Evolutionary conservation across 208 protist species (phyloP), one percentile per base, ranked within the genome.

Genomic region (Leishmania aethiopica): DNA sequence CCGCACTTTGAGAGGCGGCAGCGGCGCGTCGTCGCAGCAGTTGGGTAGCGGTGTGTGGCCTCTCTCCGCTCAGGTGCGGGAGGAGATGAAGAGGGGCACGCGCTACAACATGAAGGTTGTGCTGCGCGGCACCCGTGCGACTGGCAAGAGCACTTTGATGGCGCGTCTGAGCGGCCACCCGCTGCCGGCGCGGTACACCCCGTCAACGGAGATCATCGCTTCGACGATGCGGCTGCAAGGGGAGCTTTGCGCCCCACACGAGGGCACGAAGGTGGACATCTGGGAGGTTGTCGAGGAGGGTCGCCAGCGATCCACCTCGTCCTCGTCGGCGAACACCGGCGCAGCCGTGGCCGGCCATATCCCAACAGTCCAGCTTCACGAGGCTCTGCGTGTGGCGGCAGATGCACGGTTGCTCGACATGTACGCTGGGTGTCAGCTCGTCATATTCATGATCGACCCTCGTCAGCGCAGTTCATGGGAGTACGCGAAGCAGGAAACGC

Each of bases 81-180:
- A 89, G 60, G 89, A 95, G 74, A 90, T 96, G 77, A 82, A 93
- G 49, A 90, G 91, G 74, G 94, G 92, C 4, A 85, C 85, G 25
- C 78, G 86, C n/a, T 90, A 91, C 78, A 96, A 97, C 83, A 96
- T 97, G 92, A 97, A 96, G 84, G 88, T 94, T 11, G 86, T 95
- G 59, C 66, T 97, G 2, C 89, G 94, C 35, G 92, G 92, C 19
- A 91, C 91, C 77, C 89, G 90, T 2, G 83, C 83, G 5, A 89
- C 87, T 5, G 94, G 94, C 42, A 96, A 97, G 80, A 91, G 90
- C 32, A 92, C 90, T 8, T 85, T 96, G 59, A 79, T 97, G 53
- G 89, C 94, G 17, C 90, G 83, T 0, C 87, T 96, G 3, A 91
- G 85, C 53, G 91, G 89, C 4, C 85, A 92, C 83, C 79, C 87